A percentile compares a stretch with the other conserved stretches of the same genome.
phyloP scores from a whole-genome alignment of 176 grass and related monocot species.

The Cenchrus americanus region DNA sequence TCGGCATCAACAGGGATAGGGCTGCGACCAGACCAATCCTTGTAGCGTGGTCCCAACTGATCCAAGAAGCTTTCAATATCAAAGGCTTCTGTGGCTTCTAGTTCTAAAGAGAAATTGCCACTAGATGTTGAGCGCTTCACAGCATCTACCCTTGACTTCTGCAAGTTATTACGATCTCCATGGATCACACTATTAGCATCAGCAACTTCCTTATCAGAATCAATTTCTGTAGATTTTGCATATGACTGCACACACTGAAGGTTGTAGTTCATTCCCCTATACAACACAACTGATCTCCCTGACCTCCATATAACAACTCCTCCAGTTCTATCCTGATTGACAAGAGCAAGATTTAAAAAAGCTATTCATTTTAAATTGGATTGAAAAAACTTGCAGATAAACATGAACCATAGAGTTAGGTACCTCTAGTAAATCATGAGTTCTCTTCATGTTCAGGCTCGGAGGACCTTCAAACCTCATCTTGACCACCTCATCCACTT shows the following conservation, averaged over 20 bases:
- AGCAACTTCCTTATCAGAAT: constrained; percentile 32
- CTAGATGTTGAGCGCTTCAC: neutral
- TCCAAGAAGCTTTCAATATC: constrained; percentile 77
- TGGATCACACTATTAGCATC: neutral
- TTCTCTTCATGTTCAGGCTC: constrained; percentile 85
- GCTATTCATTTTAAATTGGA: constrained; percentile 1
- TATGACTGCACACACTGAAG: constrained; percentile 78
- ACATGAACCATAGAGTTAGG: constrained; percentile 16
- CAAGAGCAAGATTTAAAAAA: constrained; percentile 16
- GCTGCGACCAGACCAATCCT: constrained; percentile 78
- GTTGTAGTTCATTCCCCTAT: constrained; percentile 86
- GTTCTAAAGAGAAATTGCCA: constrained; percentile 30
- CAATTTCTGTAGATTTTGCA: constrained; percentile 45
- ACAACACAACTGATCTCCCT: constrained; percentile 82
- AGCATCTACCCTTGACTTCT: constrained; percentile 30
- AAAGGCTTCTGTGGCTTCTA: constrained; percentile 46
- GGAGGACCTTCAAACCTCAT: constrained; percentile 89
- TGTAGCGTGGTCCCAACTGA: constrained; percentile 83
- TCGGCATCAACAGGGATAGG: constrained; percentile 95
- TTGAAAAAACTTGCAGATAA: neutral
- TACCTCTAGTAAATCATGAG: constrained; percentile 90
- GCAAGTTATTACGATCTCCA: neutral
- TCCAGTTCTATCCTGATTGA: constrained; percentile 77
- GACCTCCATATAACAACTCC: constrained; percentile 97
- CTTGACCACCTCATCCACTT: constrained; percentile 80